Evolutionary conservation across 208 protist species (phyloP).

Genomic region (Acanthamoeba royreba): DNA sequence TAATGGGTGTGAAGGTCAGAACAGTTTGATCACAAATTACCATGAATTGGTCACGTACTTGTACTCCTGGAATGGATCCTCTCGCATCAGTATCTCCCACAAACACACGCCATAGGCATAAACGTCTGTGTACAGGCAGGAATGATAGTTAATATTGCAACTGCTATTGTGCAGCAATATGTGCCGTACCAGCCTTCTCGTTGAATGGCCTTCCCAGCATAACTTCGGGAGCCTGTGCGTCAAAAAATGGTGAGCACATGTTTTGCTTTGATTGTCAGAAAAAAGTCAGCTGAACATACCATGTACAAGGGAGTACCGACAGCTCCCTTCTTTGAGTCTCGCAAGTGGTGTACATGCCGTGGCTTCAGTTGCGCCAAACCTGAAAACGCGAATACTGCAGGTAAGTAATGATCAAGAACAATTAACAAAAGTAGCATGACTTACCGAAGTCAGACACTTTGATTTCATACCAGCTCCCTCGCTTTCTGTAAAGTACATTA

Average conservation of each 20-base stretch:
- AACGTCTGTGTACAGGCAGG: not conserved
- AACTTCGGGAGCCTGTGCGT: not conserved
- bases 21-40: not conserved
- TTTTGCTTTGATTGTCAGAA: too few species aligned
- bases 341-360: not conserved
- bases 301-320: conserved; percentile 24
- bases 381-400: not conserved
- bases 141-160: not conserved
- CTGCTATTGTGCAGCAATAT: not conserved
- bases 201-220: conserved; percentile 38
- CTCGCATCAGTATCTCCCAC: conserved; percentile 26
- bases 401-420: not conserved
- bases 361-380: conserved; percentile 28
- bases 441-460: conserved; percentile 13
- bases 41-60: not conserved
- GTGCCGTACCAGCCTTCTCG: conserved; percentile 1
- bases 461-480: conserved; percentile 29
- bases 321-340: conserved; percentile 22
- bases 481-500: not conserved
- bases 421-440: not conserved
- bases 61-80: conserved; percentile 13
- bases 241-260: not conserved
- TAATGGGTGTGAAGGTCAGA: not conserved
- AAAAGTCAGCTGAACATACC: not conserved
- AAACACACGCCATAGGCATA: not conserved